Conservation (phyloP, 495 filamentous ascomycete genomes). For the Hapsidospora chrysogenum region DNA sequence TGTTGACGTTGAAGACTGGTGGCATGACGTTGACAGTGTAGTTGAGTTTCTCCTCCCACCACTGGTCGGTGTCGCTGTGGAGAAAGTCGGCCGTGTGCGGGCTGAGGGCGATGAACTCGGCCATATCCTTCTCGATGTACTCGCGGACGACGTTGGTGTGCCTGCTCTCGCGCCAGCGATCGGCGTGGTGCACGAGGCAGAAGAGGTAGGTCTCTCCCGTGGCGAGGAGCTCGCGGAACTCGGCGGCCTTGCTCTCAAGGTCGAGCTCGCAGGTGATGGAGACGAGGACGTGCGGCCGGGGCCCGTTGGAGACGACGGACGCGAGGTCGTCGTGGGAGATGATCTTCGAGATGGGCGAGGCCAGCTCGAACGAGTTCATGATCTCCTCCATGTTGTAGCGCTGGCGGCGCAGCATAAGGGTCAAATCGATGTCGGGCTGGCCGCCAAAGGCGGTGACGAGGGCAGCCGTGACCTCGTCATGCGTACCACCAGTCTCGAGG, state of each 20-base stretch:
- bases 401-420: neutral
- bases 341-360: conserved; percentile 1
- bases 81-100: conserved; percentile 9
- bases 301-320: neutral
- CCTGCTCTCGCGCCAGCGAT: conserved; percentile 7
- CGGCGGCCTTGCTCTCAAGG: neutral
- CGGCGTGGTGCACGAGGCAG: conserved; percentile 12
- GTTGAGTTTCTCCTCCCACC: conserved; percentile 5
- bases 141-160: conserved; percentile 3
- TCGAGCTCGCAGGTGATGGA: conserved; percentile 12
- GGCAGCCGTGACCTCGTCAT: conserved; percentile 14
- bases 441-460: conserved; percentile 11
- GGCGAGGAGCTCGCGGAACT: conserved; percentile 5
- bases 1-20: conserved; percentile 1
- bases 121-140: conserved; percentile 7
- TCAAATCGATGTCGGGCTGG: conserved; percentile 5
- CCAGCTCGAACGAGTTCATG: conserved; percentile 8
- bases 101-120: conserved; percentile 10
- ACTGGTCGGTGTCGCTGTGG: conserved; percentile 3
- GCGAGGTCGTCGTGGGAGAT: conserved; percentile 3
- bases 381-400: conserved; percentile 11
- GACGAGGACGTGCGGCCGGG: conserved; percentile 7
- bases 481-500: conserved; percentile 9
- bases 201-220: conserved; percentile 10
- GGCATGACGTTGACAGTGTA: neutral